Evolutionary conservation across 306 rosid genomes (phyloP).

Genomic region (Vigna nakashimae): DNA sequence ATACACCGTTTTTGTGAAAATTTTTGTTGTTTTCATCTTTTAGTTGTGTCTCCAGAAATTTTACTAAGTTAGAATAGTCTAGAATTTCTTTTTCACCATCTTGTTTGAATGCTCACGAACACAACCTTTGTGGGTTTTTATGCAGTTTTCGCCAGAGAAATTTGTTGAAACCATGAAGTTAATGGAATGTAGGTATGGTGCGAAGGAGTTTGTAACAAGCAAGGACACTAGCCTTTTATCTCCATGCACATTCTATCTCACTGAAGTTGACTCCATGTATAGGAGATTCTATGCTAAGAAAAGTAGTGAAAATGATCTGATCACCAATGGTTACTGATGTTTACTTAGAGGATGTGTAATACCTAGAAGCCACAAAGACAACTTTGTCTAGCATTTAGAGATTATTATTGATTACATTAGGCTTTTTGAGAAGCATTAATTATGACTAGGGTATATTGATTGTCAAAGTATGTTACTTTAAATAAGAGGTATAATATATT

Average conservation of each 20-base stretch:
- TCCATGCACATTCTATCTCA: slow-evolving; percentile 83
- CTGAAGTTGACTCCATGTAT: slow-evolving; percentile 78
- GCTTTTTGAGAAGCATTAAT: no score
- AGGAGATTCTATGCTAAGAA: slow-evolving; percentile 81
- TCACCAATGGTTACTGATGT: slow-evolving; percentile 63
- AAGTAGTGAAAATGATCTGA: slow-evolving; percentile 32
- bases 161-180: slow-evolving; percentile 75
- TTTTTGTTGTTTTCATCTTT: no score
- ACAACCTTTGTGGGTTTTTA: slow-evolving; percentile 24
- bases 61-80: neutral
- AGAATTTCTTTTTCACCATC: neutral
- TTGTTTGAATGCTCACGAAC: neutral
- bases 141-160: slow-evolving; percentile 77
- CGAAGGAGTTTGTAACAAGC: slow-evolving; percentile 82
- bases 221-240: slow-evolving; percentile 70
- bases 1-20: neutral
- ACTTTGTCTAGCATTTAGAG: no score
- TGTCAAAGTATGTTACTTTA: no score
- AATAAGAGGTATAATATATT: no score
- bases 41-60: neutral
- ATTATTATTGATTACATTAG: no score
- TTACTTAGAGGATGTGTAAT: neutral
- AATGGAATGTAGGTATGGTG: slow-evolving; percentile 90
- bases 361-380: no score
- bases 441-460: no score